phyloP scores from a whole-genome alignment of 257 asterid species.

The Gynochthodes officinalis region DNA sequence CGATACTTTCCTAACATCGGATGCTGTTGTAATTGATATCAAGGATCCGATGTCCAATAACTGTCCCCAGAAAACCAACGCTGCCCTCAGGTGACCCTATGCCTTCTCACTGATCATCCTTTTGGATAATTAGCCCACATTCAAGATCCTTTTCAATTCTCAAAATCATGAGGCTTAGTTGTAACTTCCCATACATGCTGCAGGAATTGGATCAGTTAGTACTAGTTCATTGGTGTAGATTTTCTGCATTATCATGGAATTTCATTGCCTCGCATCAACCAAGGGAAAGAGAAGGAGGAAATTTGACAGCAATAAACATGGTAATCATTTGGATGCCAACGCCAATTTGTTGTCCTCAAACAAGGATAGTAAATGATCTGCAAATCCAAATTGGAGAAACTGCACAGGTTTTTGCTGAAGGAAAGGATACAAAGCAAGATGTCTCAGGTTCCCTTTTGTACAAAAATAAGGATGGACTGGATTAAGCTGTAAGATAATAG shows the following conservation, averaged over 20 bases:
- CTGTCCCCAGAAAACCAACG: conserved; percentile 37
- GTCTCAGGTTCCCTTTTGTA: not conserved
- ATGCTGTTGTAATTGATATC: conserved; percentile 73
- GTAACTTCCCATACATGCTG: not conserved
- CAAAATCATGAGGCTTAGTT: not conserved
- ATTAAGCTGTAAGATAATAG: not conserved
- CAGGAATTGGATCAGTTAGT: conserved; percentile 55
- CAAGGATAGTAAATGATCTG: not conserved
- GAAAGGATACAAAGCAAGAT: not conserved
- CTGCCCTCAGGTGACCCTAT: conserved; percentile 49
- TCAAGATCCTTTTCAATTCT: not conserved
- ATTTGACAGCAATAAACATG: not conserved
- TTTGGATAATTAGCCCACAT: not conserved
- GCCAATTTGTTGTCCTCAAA: not conserved
- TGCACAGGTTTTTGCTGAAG: not conserved
- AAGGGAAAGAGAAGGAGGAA: not conserved
- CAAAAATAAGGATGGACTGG: not conserved
- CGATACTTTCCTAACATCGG: conserved; percentile 61
- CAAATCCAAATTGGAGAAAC: not conserved
- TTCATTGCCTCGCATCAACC: not conserved
- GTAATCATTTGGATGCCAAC: not conserved
- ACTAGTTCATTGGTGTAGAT: conserved; percentile 8
- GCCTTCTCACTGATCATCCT: not conserved
- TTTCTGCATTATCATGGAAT: not conserved
- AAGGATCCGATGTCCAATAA: conserved; percentile 36